These are phyloP conservation scores for Didymosphaeria variabile DNA, from an alignment of 2,329 filamentous ascomycete genomes.

Conservation along the genomic window DNA sequence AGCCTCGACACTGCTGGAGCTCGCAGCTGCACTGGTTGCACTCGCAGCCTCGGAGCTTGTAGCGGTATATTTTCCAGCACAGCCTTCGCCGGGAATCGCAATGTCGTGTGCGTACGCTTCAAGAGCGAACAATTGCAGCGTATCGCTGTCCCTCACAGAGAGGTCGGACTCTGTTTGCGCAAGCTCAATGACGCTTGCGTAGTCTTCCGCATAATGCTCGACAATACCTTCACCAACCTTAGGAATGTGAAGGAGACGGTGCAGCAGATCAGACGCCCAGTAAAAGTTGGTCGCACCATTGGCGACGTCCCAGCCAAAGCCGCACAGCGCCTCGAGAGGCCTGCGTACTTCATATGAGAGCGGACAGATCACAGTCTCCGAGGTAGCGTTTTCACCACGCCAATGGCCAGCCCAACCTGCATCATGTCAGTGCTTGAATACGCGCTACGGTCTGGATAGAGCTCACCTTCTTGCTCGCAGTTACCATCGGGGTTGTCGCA, in stretches of 20 bases:
- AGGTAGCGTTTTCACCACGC: slow-evolving; percentile 70
- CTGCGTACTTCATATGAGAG: slow-evolving; percentile 67
- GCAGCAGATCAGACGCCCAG: slow-evolving; percentile 73
- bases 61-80: slow-evolving; percentile 56
- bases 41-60: slow-evolving; percentile 17
- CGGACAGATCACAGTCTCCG: slow-evolving; percentile 75
- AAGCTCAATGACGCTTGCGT: slow-evolving; percentile 63
- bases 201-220: slow-evolving; percentile 70
- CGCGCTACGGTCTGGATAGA: background rate
- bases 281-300: slow-evolving; percentile 65
- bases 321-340: slow-evolving; percentile 68
- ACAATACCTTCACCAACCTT: slow-evolving; percentile 67
- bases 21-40: slow-evolving; percentile 9
- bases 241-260: slow-evolving; percentile 72
- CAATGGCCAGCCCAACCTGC: slow-evolving; percentile 73
- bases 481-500: slow-evolving; percentile 75
- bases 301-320: slow-evolving; percentile 69
- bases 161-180: slow-evolving; percentile 61
- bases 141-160: slow-evolving; percentile 66
- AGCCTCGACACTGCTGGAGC: slow-evolving; percentile 6
- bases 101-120: slow-evolving; percentile 74
- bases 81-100: slow-evolving; percentile 69
- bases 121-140: slow-evolving; percentile 74
- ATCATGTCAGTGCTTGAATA: slow-evolving; percentile 10
- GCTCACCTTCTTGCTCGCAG: slow-evolving; percentile 55